phyloP scores from a whole-genome alignment of 2,329 filamentous ascomycete species.

The Colletotrichum sp. region DNA sequence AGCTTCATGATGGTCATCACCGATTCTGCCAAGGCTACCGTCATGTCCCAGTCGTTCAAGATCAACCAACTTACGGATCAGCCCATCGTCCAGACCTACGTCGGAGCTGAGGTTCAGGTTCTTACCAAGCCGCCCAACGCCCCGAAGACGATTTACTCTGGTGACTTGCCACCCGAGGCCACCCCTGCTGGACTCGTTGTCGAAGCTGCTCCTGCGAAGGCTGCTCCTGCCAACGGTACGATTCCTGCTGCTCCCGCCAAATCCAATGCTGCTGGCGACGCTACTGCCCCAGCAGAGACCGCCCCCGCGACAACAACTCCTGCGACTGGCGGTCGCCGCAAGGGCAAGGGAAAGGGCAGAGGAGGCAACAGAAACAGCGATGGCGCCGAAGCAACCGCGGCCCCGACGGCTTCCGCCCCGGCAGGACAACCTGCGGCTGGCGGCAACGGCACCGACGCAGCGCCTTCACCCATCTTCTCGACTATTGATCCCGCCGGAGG shows the following conservation, averaged over 20 bases:
- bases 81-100: not conserved
- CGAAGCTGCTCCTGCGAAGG: not conserved
- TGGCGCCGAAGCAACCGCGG: not conserved
- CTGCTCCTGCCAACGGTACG: not conserved
- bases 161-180: not conserved
- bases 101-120: not conserved
- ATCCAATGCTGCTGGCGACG: not conserved
- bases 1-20: conserved; percentile 26
- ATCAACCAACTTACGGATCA: conserved; percentile 16
- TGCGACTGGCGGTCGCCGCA: not conserved
- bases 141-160: conserved; percentile 13
- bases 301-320: not conserved
- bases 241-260: not conserved
- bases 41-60: conserved; percentile 20
- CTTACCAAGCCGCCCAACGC: not conserved
- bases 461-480: not conserved
- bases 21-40: conserved; percentile 15
- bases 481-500: not conserved
- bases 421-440: not conserved
- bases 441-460: not conserved
- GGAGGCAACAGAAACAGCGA: not conserved
- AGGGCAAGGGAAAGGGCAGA: not conserved
- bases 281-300: not conserved
- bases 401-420: not conserved
- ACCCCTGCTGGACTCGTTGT: not conserved